Base-by-base conservation (phyloP, 805 yeast genomes). In the Candida insectalens region DNA sequence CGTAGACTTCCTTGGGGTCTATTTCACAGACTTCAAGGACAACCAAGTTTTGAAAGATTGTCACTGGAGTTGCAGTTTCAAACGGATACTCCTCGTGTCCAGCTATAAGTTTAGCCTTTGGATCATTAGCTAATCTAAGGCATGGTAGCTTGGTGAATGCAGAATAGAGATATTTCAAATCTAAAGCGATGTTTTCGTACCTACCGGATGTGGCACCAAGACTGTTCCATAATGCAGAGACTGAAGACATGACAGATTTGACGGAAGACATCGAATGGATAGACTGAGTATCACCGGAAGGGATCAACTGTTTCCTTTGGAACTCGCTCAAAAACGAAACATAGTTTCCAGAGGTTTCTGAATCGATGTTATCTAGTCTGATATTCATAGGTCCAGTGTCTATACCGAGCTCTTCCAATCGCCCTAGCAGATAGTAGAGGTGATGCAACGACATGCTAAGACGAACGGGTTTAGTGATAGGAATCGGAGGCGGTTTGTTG, bases 81-180 rank as follows among this genome's bases (percentile, higher is more conserved):
- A 78, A 76, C 0, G 83, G 84, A 47, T 71, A 77, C 47, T 77
- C 83, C 45, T 77, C 82, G 49, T 74, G 77, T 3, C 77, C 75
- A 32, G 62, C 66, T 19, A 77, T 76, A 29, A 72, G 56, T 40
- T 63, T 68, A 13, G 78, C 69, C 40, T 73, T 73, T 5, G 73
- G 63, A 40, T 74, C 78, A 8, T 78, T 77, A 9, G 77, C 69
- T 36, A 77, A 49, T 23, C 79, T 57, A 33, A 77, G 60, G 47
- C 83, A 74, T 1, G 84, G 83, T 19, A 77, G 58, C 41, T 76
- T 76, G 3, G 81, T 71, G 51, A 77, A 77, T 4, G 79, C 75
- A 13, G 77, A 67, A 48, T 74, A 71, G 19, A 77, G 49, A 51
- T 77, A 77, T 42, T 63, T 67, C 30, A 73, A 52, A 42, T 74